Evolutionary conservation across 2,329 filamentous ascomycete species (phyloP), one percentile per base, ranked within the genome.

Genomic region (Botryotinia globosa): DNA sequence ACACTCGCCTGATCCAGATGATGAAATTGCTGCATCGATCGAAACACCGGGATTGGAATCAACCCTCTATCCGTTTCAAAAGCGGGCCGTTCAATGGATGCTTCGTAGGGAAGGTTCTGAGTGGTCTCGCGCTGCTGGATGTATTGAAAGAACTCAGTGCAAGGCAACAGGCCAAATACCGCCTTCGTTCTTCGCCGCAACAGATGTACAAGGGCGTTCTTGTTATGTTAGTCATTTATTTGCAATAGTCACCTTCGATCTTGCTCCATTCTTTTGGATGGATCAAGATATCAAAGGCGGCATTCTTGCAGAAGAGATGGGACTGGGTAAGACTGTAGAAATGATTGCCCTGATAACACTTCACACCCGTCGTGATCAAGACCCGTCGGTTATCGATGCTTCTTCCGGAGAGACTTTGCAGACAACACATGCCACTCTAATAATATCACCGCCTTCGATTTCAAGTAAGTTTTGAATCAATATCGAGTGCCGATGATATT

Each of bases 311-410:
- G 92, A 95, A 78, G 92, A 95, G 80, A 95, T 95, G 92, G 92
- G 92, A 0, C 83, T 95, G 1, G 92, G 92, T 1, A 95, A 95
- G 80, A 95, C 92, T 0, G 84, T 94, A 4, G 93, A 95, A 81
- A 85, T 93, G 3, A 88, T 94, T 62, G 87, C 90, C 6, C 83
- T 95, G 18, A 87, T 94, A n/a, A 83, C 88, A 12, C 83, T 91
- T 37, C 89, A 95, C 78, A 83, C 80, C 56, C 86, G 87, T 44
- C 72, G 76, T 48, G 66, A 73, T 29, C 61, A 73, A 18, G 59
- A 66, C 1, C 25, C 51, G 25, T 22, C 62, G 4, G 63, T 80
- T 25, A 80, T 79, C 69, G 82, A 88, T 74, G 32, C 78, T 5
- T 83, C 84, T 70, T 83, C 83, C 2, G 82, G 80, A 18, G 81